Evolutionary conservation across 2,329 filamentous ascomycete species (phyloP), one percentile per base, ranked within the genome.

Genomic region (Mollisiaceae sp.): DNA sequence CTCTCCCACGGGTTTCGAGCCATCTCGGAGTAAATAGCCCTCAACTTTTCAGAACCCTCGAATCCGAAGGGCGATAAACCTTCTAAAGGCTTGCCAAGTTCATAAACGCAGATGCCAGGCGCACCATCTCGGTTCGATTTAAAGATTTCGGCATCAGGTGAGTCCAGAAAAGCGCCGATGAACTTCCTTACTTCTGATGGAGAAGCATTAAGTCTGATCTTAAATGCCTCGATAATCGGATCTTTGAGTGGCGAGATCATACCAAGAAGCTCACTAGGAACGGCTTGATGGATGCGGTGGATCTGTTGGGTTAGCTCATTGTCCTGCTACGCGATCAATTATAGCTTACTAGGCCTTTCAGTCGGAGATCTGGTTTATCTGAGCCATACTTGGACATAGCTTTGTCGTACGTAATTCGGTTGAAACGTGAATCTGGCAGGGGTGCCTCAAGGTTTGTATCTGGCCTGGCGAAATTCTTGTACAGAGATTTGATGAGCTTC

Each of bases 341-440:
- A 22, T 8, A 5, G 76, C 81, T 60, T 76, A 91, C 89, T 73
- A 86, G 79, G 32, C 88, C 89, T 1, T 86, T 85, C 43, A 94
- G 90, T 20, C 95, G 87, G 11, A 94, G 80, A 75, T 99, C 95
- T 4, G 95, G 95, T 77, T 99, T 99, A 78, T 99, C 95, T 4
- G 88, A 91, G 12, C 95, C 95, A 74, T 94, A 97, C 2, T 79
- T 81, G 1, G 84, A 80, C 89, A 99, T 98, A 20, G 90, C 91
- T 45, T 91, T 82, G 38, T 90, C 78, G 74, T 98, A 99, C 1
- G 86, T 85, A 72, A 93, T 71, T 45, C 69, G 59, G 45, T 60
- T 63, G 55, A 77, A 76, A 9, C 43, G n/a, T 4, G 14, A 24
- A 5, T 62, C 14, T 8, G 62, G 64, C 27, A 72, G 18, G 24